Percentiles rank a stretch among this genome's conserved stretches.
phyloP scores from a whole-genome alignment of 768 basidiomycete genomes.

The Suillus plorans region DNA sequence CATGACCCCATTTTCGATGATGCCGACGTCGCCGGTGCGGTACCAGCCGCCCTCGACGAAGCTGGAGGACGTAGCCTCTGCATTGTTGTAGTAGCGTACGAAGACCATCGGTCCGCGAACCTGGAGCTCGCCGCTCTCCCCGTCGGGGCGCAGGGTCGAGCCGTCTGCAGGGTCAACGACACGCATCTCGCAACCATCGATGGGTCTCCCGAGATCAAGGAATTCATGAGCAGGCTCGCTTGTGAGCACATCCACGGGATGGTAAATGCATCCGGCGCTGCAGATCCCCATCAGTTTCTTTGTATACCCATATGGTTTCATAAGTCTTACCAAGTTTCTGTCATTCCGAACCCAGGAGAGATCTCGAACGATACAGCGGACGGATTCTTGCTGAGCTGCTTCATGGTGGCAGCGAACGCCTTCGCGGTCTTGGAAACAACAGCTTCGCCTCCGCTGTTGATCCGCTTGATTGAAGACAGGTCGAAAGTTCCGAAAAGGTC shows the following conservation, averaged over 20 bases:
- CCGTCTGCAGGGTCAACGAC: constrained; percentile 31
- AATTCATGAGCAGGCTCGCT: constrained; percentile 29
- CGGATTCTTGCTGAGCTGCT: constrained; percentile 21
- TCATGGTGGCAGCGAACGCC: constrained; percentile 35
- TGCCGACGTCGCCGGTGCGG: constrained; percentile 57
- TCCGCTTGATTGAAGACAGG: constrained; percentile 32
- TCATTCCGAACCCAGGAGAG: constrained; percentile 41
- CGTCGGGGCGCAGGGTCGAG: constrained; percentile 22
- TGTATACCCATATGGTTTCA: neutral
- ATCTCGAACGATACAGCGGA: constrained; percentile 14
- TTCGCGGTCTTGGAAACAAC: constrained; percentile 39
- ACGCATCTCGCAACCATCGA: constrained; percentile 35
- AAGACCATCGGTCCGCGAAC: constrained; percentile 43
- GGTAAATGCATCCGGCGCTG: constrained; percentile 42
- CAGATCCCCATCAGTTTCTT: neutral
- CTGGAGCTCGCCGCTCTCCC: constrained; percentile 39
- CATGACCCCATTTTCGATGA: constrained; percentile 34
- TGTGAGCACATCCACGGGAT: constrained; percentile 26
- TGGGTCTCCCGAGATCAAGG: constrained; percentile 35
- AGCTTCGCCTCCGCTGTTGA: constrained; percentile 45
- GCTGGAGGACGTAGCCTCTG: constrained; percentile 44
- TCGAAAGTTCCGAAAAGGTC: constrained; percentile 30
- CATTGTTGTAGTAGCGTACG: constrained; percentile 48
- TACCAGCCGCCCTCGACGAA: constrained; percentile 57
- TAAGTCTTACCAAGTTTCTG: constrained; percentile 38